Base-by-base conservation (phyloP, 208 protist genomes). In the Crithidia fasciculata region DNA sequence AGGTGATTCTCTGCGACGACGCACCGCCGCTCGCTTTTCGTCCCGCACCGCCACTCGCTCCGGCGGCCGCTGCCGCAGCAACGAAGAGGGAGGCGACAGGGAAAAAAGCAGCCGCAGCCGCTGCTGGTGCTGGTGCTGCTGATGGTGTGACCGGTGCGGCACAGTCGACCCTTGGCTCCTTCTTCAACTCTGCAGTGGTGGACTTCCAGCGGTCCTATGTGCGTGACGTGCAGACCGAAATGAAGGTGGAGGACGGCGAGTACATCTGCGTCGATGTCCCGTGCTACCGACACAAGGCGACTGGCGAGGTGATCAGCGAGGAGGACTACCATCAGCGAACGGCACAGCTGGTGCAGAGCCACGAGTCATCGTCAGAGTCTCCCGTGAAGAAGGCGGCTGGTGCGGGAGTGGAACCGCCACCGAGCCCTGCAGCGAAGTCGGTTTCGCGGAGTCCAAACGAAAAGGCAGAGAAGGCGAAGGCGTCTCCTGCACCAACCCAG, bases 1-100 rank as follows among this genome's bases (percentile, higher is more conserved):
- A 95, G 6, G 83, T 96, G 44, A 82, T 95, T 55, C 47, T 96
- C 19, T 94, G 84, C 76, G 88, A 96, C 65, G 82, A 94, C 74
- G 82, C 87, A 0, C 77, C 88, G 39, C 89, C 89, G 16, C 74
- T 94, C 43, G 82, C 86, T 8, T 95, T 96, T 77, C 72, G 72
- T 15, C 72, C 74, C 7, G 57, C 81, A 50, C 54, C 60, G 68
- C 54, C 66, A 19, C 58, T 28, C 4, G 16, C 5, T 16, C 18
- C 58, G 19, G 16, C 56, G 13, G 4, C 50, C 13, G 13, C 50
- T 6, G 9, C 62, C 16, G 16, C 15, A 0, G 47, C 39, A 8
- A 40, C 53, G 19, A 76, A 69, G 66, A 69, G 58, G 36, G 61
- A 63, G 9, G 15, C 16, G 0, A 10, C 53, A 5, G 41, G 60